Evolutionary conservation across 2,329 filamentous ascomycete species (phyloP), one percentile per base, ranked within the genome.

Genomic region (Hypoxylon sp.): DNA sequence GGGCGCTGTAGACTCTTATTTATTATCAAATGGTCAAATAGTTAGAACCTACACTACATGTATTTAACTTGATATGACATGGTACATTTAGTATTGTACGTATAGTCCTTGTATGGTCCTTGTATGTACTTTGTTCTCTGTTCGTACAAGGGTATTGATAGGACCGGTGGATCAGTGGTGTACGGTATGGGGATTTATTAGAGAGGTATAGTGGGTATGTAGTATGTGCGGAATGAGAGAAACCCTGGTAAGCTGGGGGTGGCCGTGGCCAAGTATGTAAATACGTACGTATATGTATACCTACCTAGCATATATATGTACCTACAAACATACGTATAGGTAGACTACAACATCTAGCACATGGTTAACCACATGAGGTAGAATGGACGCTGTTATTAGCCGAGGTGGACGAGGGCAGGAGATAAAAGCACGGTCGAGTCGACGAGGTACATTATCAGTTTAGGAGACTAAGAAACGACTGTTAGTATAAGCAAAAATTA

Each of bases 1-100:
- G 65, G 51, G 65, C 21, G 50, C 23, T 56, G 58, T 34, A 61
- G 65, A 56, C 30, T 55, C 50, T 68, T 70, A 70, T 70, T 70
- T 70, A 70, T 65, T 70, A 49, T 65, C 64, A 38, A 62, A 51
- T 56, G 32, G 13, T 32, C 60, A 30, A 59, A 50, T 23, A 23
- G 23, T 2, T 23, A 23, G 23, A n/a, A n/a, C n/a, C n/a, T n/a
- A n/a, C n/a, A n/a, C n/a, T n/a, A n/a, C n/a, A n/a, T n/a, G 23
- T n/a, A 19, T 41, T 60, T 10, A 7, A 13, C 51, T 10, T 46
- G n/a, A 32, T 30, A 51, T 34, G 45, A 32, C 36, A 51, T 34
- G 45, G 48, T 65, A 60, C 48, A 36, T 36, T 46, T 36, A 38
- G 7, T 34, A 5, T 30, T 59, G 51, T 48, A 51, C 61, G 23